Evolutionary conservation across 1,284 basidiomycete species (phyloP).

Genomic region (Ceraceosorus guamensis): DNA sequence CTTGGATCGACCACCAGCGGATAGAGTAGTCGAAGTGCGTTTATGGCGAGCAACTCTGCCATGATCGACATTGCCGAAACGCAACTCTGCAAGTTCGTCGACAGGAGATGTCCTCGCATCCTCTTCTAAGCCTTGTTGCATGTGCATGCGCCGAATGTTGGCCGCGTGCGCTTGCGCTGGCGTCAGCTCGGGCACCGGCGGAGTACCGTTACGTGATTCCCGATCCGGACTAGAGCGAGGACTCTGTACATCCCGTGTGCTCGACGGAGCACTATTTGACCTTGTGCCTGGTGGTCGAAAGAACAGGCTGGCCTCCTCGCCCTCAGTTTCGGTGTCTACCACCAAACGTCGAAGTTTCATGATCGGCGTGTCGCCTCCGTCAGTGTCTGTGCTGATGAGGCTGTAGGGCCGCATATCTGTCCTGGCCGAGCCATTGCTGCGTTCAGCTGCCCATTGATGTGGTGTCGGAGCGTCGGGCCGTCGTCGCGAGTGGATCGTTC

Average conservation of each 20-base stretch:
- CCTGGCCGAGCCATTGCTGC: too few species aligned
- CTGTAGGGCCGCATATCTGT: background rate
- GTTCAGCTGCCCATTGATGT: too few species aligned
- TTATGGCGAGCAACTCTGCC: too few species aligned
- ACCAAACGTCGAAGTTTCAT: background rate
- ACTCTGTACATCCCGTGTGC: too few species aligned
- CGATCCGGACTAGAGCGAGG: too few species aligned
- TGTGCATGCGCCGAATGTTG: background rate
- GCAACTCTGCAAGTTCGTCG: background rate
- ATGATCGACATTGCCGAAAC: too few species aligned
- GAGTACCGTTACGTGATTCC: too few species aligned
- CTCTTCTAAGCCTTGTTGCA: background rate
- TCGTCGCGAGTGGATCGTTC: too few species aligned
- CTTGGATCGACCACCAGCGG: background rate
- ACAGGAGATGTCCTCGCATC: background rate
- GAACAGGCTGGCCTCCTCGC: background rate
- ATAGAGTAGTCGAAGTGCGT: background rate
- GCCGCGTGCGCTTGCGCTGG: too few species aligned
- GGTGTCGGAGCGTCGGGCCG: too few species aligned
- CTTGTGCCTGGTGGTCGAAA: background rate
- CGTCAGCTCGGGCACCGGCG: too few species aligned
- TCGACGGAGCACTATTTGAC: too few species aligned
- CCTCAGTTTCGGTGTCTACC: background rate
- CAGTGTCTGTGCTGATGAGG: background rate
- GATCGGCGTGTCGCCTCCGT: background rate